Conservation (phyloP, 1,284 basidiomycete genomes). For the Rhizoctonia solani region DNA sequence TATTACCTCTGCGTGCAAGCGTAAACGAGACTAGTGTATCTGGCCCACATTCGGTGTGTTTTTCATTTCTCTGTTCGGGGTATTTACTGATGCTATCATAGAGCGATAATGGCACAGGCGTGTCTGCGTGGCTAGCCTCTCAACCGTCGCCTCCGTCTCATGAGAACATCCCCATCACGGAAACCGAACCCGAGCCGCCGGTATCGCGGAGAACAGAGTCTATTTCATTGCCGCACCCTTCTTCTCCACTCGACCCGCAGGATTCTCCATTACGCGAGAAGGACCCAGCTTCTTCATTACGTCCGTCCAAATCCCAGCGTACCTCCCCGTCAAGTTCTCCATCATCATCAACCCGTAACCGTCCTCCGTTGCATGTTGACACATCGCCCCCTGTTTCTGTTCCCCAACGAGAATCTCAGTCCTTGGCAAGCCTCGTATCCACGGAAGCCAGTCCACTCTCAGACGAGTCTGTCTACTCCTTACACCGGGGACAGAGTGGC, state of each 20-base stretch:
- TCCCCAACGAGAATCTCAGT: constrained; percentile 23
- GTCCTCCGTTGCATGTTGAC: neutral
- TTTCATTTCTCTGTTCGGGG: neutral
- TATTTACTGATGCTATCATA: neutral
- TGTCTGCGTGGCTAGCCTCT: constrained; percentile 3
- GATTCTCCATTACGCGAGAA: neutral
- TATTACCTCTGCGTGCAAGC: neutral
- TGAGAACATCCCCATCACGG: neutral
- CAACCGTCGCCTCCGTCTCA: neutral
- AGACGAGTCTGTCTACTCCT: constrained; percentile 17
- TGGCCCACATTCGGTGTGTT: constrained; percentile 16
- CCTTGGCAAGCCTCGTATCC: constrained; percentile 25
- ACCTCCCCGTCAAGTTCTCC: neutral
- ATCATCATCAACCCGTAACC: neutral
- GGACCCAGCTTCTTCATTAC: neutral
- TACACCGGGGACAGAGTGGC: neutral
- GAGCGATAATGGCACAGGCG: neutral
- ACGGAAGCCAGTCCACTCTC: constrained; percentile 30
- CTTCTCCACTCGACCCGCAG: neutral
- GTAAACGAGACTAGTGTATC: neutral
- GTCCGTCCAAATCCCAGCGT: neutral
- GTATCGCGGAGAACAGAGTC: neutral
- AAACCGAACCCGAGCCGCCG: neutral
- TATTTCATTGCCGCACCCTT: constrained; percentile 15
- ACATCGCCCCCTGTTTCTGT: neutral